Evolutionary conservation across 139 green algal species (phyloP).

Genomic region (Volvox reticuliferus): DNA sequence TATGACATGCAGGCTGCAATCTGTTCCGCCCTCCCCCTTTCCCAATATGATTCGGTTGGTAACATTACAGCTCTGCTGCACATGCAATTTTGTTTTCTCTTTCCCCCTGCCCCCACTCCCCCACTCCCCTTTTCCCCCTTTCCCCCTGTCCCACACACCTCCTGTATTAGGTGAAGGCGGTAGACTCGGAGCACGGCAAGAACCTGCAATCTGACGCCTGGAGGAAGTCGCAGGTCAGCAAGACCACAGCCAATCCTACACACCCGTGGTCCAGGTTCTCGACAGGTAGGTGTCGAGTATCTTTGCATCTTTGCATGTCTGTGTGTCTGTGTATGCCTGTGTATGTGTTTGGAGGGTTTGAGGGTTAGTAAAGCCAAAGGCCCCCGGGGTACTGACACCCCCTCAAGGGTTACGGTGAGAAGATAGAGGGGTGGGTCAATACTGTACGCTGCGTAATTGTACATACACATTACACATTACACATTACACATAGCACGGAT

Average conservation of each 20-base stretch:
- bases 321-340: too few species aligned
- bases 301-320: neutral
- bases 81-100: too few species aligned
- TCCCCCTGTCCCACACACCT: too few species aligned
- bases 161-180: constrained; percentile 47
- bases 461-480: neutral
- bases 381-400: too few species aligned
- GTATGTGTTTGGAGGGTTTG: neutral
- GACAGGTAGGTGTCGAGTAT: constrained; percentile 70
- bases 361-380: neutral
- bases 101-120: too few species aligned
- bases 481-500: too few species aligned
- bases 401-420: neutral
- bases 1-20: too few species aligned
- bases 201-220: constrained; percentile 89
- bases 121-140: too few species aligned
- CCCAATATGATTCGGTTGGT: too few species aligned
- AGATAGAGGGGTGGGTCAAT: neutral
- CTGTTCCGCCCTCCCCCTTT: too few species aligned
- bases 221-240: constrained; percentile 87
- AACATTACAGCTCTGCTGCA: too few species aligned
- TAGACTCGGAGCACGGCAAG: constrained; percentile 87
- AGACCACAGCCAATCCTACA: constrained; percentile 70
- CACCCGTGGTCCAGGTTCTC: constrained; percentile 86
- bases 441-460: neutral